A percentile compares a stretch with the other conserved stretches of the same genome.
Conservation (phyloP, 495 filamentous ascomycete species). For the Xylaria longipes region DNA sequence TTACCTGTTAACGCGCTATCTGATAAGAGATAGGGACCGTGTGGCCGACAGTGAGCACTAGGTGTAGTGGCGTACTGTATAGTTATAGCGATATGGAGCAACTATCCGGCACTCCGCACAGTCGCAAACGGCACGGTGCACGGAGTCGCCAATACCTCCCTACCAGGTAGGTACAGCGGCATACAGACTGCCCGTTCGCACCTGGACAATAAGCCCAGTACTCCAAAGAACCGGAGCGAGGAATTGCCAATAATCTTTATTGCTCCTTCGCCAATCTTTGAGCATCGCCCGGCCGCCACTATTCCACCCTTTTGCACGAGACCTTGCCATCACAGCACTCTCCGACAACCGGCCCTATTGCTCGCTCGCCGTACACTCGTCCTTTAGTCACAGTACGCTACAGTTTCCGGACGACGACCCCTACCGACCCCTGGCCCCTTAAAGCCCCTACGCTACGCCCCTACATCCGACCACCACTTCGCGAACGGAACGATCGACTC, state of each 20-base stretch:
- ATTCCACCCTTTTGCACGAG: neutral
- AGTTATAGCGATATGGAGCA: neutral
- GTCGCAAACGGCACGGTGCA: neutral
- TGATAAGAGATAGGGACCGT: too few relatives aligned
- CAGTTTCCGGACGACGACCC: neutral
- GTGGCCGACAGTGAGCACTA: too few relatives aligned
- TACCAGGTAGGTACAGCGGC: constrained; percentile 4
- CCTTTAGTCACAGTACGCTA: neutral
- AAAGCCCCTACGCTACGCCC: constrained; percentile 12
- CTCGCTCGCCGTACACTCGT: neutral
- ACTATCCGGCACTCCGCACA: too few relatives aligned
- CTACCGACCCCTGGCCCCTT: constrained; percentile 14
- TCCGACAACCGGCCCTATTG: neutral
- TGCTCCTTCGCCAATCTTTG: neutral
- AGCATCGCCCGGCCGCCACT: constrained; percentile 5
- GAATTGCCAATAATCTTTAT: constrained; percentile 8
- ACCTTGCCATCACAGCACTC: neutral
- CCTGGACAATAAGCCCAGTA: neutral
- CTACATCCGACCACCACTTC: neutral
- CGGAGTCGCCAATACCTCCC: constrained; percentile 3
- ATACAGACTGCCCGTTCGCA: neutral
- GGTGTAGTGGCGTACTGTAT: neutral
- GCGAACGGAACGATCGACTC: constrained; percentile 15
- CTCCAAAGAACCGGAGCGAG: neutral
- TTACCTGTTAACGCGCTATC: too few relatives aligned